Evolutionary conservation across 345 rosid species (phyloP), one percentile per base, ranked within the genome.

Genomic region (Eucalyptus sp.): DNA sequence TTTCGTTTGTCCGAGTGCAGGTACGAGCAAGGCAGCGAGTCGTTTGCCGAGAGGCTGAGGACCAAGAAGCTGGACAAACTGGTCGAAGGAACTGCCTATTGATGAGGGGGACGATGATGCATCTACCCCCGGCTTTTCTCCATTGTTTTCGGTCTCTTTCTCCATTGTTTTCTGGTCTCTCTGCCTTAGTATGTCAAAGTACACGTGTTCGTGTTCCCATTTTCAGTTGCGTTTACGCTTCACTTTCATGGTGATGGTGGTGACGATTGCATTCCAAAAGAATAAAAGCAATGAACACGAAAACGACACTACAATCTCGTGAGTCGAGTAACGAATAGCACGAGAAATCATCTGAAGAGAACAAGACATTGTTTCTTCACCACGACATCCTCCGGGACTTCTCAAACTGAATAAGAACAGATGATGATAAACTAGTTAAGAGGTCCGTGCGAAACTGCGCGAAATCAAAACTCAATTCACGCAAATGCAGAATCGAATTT

Each of bases 21-120:
- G 89, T 90, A 92, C 86, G 96, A 94, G 71, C 95, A 93, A 85
- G 95, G 94, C 44, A 92, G 89, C 88, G 95, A 95, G 84, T 92
- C 90, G 25, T 86, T 92, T 84, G 92, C 95, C 25, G 98, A 97
- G 89, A 94, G 96, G 91, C 89, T 97, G 93, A 94, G 93, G 90
- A 92, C 94, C 90, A 95, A 92, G 92, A 97, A 97, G 88, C 48
- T 95, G 86, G 88, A 89, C 91, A 95, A 96, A 91, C 92, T 97
- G 86, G 94, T 97, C 8, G 97, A 95, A 89, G 94, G 92, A 25
- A 86, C 93, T 86, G 96, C 95, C n/a, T 93, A 90, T 83, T 92
- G 93, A 87, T 20, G 58, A 52, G 5, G 25, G 58, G 8, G 84
- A 5, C 5, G 33, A 62, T 2, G 37, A 50, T 87, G 44, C 60